Base-by-base conservation (phyloP, 805 yeast species). In the Cyberlindnera mississippiensis region DNA sequence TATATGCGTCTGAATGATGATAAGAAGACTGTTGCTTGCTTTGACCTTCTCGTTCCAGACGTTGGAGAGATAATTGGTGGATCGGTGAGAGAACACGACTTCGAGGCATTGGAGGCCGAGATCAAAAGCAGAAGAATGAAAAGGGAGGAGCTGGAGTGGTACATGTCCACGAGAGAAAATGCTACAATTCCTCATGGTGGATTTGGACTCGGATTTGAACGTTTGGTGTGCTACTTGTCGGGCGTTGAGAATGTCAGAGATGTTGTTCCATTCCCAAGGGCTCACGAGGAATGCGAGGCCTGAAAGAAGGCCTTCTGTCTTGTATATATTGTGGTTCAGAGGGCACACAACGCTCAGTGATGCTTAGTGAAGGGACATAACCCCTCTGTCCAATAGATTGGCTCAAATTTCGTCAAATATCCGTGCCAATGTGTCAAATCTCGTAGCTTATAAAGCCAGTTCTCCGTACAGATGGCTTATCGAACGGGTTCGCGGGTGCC, bases 111-210 rank as follows among this genome's bases (percentile, higher is more conserved):
- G 14, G 51, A 67, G 3, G 47, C 47, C 1, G 83, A 77, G 45
- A 78, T 91, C 61, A 43, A 59, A 7, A 42, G 56, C 3, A 63
- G 84, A 41, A 67, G 66, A 2, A 85, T 89, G 90, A 73, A 76
- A 40, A 35, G 56, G 0, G 56, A 60, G 3, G 73, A 70, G 2
- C 61, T 93, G 61, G 70, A 75, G 24, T 93, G 99, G 99, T 93
- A 90, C 57, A 51, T 82, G 20, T 75, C 81, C 1, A 68, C 85
- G 8, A 71, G 99, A 45, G 68, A 68, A 46, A 80, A 84, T 52
- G 98, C 97, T 0, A 68, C 85, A 3, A 82, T 82, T 17, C 96
- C 97, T 0, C 98, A 91, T 59, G 99, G 99, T 36, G 99, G 99
- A 0, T 93, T 84, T 63, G 99, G 99, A 0, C 68, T 93, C 70